These are phyloP conservation scores for Paramecium biaurelia DNA, from an alignment of 73 alveolate species.

Conservation along the genomic window DNA sequence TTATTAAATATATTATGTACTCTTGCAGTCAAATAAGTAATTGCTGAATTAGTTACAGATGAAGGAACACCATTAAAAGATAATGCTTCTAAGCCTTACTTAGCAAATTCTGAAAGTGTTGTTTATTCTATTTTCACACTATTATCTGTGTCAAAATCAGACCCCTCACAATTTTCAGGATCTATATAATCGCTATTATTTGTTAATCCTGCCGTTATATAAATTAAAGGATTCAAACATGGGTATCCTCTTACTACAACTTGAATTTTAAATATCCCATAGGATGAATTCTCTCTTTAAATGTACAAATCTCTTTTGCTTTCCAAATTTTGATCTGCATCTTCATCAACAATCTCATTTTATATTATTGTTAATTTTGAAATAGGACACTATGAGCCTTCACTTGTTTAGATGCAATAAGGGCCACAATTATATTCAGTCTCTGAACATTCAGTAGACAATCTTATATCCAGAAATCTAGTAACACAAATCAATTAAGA, in stretches of 20 bases:
- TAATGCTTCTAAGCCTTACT: conserved; percentile 14
- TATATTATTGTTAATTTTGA: neutral
- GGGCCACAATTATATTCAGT: conserved; percentile 40
- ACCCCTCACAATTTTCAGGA: neutral
- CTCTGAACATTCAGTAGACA: neutral
- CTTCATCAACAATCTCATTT: conserved; percentile 12
- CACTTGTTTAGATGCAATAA: conserved; percentile 11
- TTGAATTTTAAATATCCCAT: conserved; percentile 6
- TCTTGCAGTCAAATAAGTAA: conserved; percentile 25
- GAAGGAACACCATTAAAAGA: neutral
- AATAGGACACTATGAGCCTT: conserved; percentile 37
- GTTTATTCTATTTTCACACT: conserved; percentile 33
- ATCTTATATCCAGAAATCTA: neutral
- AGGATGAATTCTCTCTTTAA: conserved; percentile 1
- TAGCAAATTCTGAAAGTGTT: neutral
- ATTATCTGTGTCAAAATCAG: neutral
- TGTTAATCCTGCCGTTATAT: conserved; percentile 15
- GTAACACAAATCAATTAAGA: neutral
- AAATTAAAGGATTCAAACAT: neutral
- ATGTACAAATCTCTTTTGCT: conserved; percentile 12
- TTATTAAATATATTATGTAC: neutral
- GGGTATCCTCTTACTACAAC: neutral
- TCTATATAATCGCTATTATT: neutral
- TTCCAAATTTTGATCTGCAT: conserved; percentile 39
- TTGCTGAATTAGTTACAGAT: neutral